phyloP scores from a whole-genome alignment of 2,329 filamentous ascomycete species.

The Leptographium radiaticola region DNA sequence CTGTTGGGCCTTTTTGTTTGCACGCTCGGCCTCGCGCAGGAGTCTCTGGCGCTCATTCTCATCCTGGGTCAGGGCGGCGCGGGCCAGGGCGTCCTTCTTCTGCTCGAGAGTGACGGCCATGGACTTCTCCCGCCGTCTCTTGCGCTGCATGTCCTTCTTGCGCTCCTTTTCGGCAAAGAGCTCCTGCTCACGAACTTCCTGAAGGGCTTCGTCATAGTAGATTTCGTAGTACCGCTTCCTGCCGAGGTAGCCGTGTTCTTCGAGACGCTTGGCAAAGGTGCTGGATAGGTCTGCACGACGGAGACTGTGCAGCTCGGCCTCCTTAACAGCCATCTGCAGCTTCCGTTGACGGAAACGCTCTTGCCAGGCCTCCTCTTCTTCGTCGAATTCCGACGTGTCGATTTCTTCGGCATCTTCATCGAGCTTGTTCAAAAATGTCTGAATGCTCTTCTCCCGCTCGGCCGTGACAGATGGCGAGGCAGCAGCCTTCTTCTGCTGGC shows the following conservation, averaged over 20 bases:
- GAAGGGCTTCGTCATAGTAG: conserved; percentile 68
- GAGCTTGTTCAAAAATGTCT: conserved; percentile 43
- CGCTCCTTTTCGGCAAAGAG: conserved; percentile 92
- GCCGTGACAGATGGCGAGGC: conserved; percentile 22
- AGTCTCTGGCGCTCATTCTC: conserved; percentile 71
- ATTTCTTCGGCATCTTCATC: conserved; percentile 28
- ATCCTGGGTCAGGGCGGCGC: conserved; percentile 66
- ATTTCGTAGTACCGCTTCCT: conserved; percentile 63
- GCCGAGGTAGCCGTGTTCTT: conserved; percentile 54
- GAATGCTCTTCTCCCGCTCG: conserved; percentile 56
- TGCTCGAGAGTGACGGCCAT: conserved; percentile 87
- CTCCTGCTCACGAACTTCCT: conserved; percentile 81
- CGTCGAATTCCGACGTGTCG: conserved; percentile 28
- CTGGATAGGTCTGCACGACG: conserved; percentile 46
- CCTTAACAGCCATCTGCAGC: conserved; percentile 44
- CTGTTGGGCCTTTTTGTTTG: conserved; percentile 83
- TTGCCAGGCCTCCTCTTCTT: conserved; percentile 34
- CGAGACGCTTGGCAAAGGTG: conserved; percentile 48
- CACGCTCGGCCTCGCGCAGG: conserved; percentile 74
- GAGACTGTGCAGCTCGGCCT: conserved; percentile 51
- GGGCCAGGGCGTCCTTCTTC: conserved; percentile 70
- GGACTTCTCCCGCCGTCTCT: conserved; percentile 88
- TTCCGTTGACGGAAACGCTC: conserved; percentile 53
- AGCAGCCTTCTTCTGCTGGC: conserved; percentile 35
- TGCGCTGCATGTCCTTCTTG: conserved; percentile 99